Evolutionary conservation across 805 yeast species (phyloP).

Genomic region (Jamesozyma spencerorum): DNA sequence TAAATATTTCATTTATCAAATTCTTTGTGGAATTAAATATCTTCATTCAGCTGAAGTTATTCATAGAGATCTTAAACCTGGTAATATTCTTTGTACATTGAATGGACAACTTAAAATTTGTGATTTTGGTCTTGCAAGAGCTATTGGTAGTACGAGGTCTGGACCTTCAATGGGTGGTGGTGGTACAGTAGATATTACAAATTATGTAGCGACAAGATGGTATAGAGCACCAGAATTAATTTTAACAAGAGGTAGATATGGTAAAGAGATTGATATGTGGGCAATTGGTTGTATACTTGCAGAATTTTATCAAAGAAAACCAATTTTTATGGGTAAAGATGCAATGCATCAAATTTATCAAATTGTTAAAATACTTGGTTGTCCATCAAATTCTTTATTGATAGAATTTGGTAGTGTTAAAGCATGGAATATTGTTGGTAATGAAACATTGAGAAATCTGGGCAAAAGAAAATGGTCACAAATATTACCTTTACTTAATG

Average conservation of each 20-base stretch:
- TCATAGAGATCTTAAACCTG: constrained; percentile 89
- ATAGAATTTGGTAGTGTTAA: constrained; percentile 36
- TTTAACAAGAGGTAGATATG: constrained; percentile 48
- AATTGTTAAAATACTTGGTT: constrained; percentile 61
- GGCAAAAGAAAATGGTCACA: constrained; percentile 38
- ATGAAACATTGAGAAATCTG: constrained; percentile 31
- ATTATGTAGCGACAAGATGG: constrained; percentile 92
- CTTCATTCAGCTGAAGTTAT: constrained; percentile 88
- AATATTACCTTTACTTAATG: constrained; percentile 55
- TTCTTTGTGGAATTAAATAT: constrained; percentile 77
- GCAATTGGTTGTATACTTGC: constrained; percentile 86
- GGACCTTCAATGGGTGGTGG: no score
- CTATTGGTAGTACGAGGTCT: constrained; percentile 39
- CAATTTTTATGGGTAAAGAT: constrained; percentile 70
- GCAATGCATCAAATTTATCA: constrained; percentile 61
- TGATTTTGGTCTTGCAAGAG: constrained; percentile 90
- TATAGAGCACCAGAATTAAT: constrained; percentile 90
- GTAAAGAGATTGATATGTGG: constrained; percentile 81
- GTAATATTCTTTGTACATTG: constrained; percentile 68
- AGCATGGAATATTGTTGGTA: constrained; percentile 39
- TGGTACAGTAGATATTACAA: constrained; percentile 50
- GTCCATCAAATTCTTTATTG: constrained; percentile 47
- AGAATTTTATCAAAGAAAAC: constrained; percentile 72
- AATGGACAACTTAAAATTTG: constrained; percentile 77
- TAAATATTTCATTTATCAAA: constrained; percentile 66